Evolutionary conservation across 768 basidiomycete species (phyloP).

Genomic region (Austroboletus festivus): DNA sequence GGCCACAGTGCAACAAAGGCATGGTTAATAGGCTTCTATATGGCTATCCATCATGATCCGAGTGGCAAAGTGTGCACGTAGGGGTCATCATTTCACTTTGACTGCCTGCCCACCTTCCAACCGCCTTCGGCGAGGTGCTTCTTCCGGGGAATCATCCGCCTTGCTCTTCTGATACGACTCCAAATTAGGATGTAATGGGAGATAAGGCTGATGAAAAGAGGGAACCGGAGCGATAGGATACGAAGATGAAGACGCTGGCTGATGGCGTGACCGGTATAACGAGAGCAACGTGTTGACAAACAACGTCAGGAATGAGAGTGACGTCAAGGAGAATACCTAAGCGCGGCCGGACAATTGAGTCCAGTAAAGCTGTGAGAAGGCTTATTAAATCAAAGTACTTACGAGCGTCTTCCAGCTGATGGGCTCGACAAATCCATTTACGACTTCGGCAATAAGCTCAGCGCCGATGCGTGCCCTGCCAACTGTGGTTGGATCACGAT

Average conservation of each 20-base stretch:
- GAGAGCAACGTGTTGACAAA: constrained; percentile 81
- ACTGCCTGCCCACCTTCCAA: constrained; percentile 53
- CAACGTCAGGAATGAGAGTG: constrained; percentile 70
- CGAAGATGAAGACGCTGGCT: constrained; percentile 39
- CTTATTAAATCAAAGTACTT: constrained; percentile 30
- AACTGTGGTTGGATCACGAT: constrained; percentile 85
- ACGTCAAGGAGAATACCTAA: constrained; percentile 72
- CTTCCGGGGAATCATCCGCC: constrained; percentile 32
- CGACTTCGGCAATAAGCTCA: constrained; percentile 92
- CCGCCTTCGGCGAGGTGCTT: constrained; percentile 50
- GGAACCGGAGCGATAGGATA: constrained; percentile 39
- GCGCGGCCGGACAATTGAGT: constrained; percentile 14
- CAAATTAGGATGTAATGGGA: constrained; percentile 48
- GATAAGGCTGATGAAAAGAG: constrained; percentile 48
- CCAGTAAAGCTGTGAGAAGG: constrained; percentile 12
- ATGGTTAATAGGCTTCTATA: constrained; percentile 24
- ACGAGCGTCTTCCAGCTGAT: constrained; percentile 98
- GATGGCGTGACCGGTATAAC: constrained; percentile 68
- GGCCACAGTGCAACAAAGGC: constrained; percentile 17
- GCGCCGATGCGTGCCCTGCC: constrained; percentile 89
- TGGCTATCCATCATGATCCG: constrained; percentile 25
- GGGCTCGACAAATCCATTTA: constrained; percentile 95
- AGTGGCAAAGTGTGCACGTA: constrained; percentile 19
- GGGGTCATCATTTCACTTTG: constrained; percentile 48
- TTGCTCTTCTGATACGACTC: constrained; percentile 42